These are phyloP conservation scores for Anthostomella pinea DNA, from an alignment of 2,329 filamentous ascomycete genomes.

Conservation along the genomic window DNA sequence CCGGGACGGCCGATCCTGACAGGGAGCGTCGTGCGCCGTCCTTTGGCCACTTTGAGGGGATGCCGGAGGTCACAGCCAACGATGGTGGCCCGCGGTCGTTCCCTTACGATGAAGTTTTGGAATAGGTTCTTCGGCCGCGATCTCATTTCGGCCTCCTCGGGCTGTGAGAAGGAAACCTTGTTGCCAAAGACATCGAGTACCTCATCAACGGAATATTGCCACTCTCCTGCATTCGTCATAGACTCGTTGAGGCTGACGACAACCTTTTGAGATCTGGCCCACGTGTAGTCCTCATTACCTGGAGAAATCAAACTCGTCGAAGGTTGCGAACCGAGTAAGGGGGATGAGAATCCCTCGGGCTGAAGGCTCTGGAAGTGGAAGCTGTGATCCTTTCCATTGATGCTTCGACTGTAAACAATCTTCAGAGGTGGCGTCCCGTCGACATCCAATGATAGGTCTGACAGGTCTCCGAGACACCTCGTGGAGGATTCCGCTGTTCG, in stretches of 20 bases:
- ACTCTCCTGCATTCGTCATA: constrained; percentile 72
- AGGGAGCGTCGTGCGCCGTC: constrained; percentile 65
- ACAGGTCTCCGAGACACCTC: constrained; percentile 84
- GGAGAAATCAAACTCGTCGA: constrained; percentile 56
- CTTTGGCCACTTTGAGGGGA: constrained; percentile 80
- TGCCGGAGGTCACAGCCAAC: constrained; percentile 73
- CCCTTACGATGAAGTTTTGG: constrained; percentile 80
- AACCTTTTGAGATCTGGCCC: constrained; percentile 75
- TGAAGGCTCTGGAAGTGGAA: constrained; percentile 93
- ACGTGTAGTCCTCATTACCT: constrained; percentile 67
- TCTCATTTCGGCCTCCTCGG: constrained; percentile 67
- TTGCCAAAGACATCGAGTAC: constrained; percentile 92
- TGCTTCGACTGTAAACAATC: constrained; percentile 84
- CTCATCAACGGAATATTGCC: constrained; percentile 89
- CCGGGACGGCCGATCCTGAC: constrained; percentile 66
- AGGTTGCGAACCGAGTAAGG: constrained; percentile 61
- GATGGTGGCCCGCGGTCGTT: constrained; percentile 73
- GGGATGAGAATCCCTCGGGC: constrained; percentile 79
- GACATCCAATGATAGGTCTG: constrained; percentile 78
- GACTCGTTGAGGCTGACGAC: constrained; percentile 87
- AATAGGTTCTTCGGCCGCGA: constrained; percentile 61
- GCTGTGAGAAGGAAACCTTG: constrained; percentile 67
- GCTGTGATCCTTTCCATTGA: constrained; percentile 79
- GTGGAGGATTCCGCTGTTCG: constrained; percentile 59
- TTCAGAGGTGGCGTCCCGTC: constrained; percentile 87